Evolutionary conservation across 108 stramenopile species (phyloP), one percentile per base, ranked within the genome.

Genomic region (Stephanodiscus triporus): DNA sequence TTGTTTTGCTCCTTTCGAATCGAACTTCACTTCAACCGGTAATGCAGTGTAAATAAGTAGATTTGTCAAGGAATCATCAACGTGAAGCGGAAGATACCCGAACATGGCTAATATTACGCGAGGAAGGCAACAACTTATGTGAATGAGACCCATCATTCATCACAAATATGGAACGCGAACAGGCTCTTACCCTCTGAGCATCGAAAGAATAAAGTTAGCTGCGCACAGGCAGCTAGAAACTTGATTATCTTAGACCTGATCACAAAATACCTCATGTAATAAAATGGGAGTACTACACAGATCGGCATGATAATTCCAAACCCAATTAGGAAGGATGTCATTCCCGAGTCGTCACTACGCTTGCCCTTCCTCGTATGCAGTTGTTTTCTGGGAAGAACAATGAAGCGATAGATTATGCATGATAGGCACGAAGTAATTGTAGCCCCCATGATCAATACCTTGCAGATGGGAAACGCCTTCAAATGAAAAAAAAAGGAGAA

Each of bases 271-370:
- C 19, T 34, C 47, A 68, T 50, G 1, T 32, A 53, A 48, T 60
- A 68, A 27, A 63, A 76, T 11, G 75, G 75, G 20, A 40, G 68
- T 26, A 68, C 26, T 26, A 59, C 59, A 24, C 66, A 58, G 29
- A 76, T 13, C 42, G 75, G 75, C 66, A 76, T 67, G 66, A 76
- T 27, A 56, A 76, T 8, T 30, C 75, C 75, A 76, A 76, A 76
- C 26, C 75, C 75, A 13, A 60, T 17, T 0, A 76, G 16, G 22
- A 36, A 67, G 17, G 56, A 32, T 53, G 59, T 68, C 9, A 34
- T 62, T 45, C 43, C 43, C 7, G 22, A 65, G 30, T 54, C n/a
- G 24, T 20, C 14, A 22, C 13, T 29, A 22, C 60, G 26, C 36
- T 43, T 23, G 17, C 26, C 22, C 32, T 61, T 34, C 11, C 7